These are phyloP conservation scores for Dipodascus albidus DNA, from an alignment of 805 yeast genomes.

Conservation along the genomic window DNA sequence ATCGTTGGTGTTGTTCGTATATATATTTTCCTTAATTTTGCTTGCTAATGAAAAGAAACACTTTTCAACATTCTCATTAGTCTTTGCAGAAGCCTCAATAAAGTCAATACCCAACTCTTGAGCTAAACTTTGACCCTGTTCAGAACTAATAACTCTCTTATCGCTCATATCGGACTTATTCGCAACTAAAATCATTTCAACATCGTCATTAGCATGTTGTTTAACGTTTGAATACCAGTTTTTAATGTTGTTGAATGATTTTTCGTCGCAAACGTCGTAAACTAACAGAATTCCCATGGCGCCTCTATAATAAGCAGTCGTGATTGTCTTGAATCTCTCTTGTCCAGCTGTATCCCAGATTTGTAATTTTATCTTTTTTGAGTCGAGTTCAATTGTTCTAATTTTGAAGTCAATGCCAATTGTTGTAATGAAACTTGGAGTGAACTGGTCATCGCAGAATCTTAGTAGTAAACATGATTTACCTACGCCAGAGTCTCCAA, in stretches of 20 bases:
- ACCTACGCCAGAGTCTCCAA: slow-evolving; percentile 72
- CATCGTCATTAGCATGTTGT: slow-evolving; percentile 94
- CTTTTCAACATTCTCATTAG: slow-evolving; percentile 83
- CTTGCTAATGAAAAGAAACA: slow-evolving; percentile 84
- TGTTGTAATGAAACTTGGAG: slow-evolving; percentile 93
- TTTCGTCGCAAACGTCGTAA: slow-evolving; percentile 95
- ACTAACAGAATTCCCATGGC: slow-evolving; percentile 97
- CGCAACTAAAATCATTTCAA: slow-evolving; percentile 87
- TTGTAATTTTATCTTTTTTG: slow-evolving; percentile 86
- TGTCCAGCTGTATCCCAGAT: slow-evolving; percentile 99
- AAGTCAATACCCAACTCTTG: slow-evolving; percentile 80
- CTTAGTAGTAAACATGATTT: slow-evolving; percentile 74
- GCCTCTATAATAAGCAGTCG: slow-evolving; percentile 96
- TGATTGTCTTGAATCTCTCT: slow-evolving; percentile 94
- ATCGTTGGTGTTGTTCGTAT: slow-evolving; percentile 27
- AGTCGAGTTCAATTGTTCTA: slow-evolving; percentile 88
- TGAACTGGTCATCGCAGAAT: slow-evolving; percentile 93
- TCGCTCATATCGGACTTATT: slow-evolving; percentile 90
- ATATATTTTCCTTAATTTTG: slow-evolving; percentile 70
- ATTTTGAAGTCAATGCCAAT: slow-evolving; percentile 98
- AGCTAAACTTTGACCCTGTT: slow-evolving; percentile 87
- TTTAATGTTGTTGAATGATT: slow-evolving; percentile 84
- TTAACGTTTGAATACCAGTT: slow-evolving; percentile 94
- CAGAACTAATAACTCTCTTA: slow-evolving; percentile 74
- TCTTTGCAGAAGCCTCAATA: slow-evolving; percentile 93